phyloP scores from a whole-genome alignment of 176 grass and related monocot species.

The Cymbopogon citratus region DNA sequence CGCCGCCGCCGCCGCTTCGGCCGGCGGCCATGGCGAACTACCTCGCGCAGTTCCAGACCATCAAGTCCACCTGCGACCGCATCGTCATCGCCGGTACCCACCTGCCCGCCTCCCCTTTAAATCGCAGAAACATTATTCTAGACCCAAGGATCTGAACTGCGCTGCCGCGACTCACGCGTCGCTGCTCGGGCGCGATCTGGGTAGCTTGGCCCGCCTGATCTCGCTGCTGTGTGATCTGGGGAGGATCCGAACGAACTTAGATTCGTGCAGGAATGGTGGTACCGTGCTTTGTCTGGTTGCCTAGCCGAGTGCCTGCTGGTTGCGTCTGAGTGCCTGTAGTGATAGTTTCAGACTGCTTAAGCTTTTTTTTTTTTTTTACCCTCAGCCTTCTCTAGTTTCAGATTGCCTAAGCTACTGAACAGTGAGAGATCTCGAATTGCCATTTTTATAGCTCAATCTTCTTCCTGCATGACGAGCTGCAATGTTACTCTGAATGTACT shows the following conservation, averaged over 20 bases:
- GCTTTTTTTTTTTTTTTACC: not conserved
- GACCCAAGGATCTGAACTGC: not conserved
- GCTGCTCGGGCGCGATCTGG: not conserved
- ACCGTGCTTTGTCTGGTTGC: not conserved
- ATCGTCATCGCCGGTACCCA: constrained; percentile 83
- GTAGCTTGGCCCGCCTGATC: constrained; percentile 18
- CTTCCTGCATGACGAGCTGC: not conserved
- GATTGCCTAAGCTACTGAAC: not conserved
- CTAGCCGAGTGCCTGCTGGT: not conserved
- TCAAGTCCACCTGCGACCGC: constrained; percentile 93
- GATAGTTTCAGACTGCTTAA: not conserved
- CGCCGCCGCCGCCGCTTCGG: too few species aligned
- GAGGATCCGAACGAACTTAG: not conserved
- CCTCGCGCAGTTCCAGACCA: constrained; percentile 97
- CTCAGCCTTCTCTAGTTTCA: not conserved
- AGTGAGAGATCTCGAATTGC: not conserved
- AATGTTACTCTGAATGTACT: not conserved
- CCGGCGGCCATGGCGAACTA: constrained; percentile 84
- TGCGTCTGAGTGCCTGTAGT: not conserved
- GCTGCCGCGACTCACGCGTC: not conserved
- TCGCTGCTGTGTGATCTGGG: not conserved
- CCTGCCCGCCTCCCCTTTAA: not conserved
- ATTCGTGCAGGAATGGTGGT: not conserved
- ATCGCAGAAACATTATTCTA: not conserved
- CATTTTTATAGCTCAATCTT: not conserved